Evolutionary conservation across 2,329 filamentous ascomycete genomes (phyloP).

Genomic region (Colletotrichum eremochloae): DNA sequence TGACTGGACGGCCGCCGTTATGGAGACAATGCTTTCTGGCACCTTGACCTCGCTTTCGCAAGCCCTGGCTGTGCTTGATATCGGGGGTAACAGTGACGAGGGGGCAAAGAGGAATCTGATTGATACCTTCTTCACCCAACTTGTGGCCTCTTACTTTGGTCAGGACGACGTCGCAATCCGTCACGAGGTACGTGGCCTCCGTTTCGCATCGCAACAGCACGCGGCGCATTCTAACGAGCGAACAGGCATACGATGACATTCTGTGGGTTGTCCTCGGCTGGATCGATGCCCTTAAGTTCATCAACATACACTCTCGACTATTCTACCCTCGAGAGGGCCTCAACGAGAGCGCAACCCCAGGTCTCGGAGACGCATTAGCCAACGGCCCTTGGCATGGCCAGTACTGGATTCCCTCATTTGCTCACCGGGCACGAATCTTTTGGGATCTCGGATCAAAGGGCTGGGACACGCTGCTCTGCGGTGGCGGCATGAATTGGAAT

Average conservation of each 20-base stretch:
- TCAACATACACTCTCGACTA: conserved; percentile 74
- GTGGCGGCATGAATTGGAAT: conserved; percentile 93
- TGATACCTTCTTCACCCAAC: conserved; percentile 83
- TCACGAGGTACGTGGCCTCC: conserved; percentile 58
- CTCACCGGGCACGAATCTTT: conserved; percentile 86
- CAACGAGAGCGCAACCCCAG: conserved; percentile 44
- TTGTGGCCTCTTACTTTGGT: conserved; percentile 85
- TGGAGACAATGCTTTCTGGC: conserved; percentile 83
- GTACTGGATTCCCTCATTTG: conserved; percentile 81
- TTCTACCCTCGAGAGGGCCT: conserved; percentile 63
- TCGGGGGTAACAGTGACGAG: conserved; percentile 54
- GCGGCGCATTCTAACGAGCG: conserved; percentile 23
- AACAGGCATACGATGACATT: conserved; percentile 90
- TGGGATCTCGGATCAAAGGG: conserved; percentile 84
- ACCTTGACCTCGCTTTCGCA: conserved; percentile 78
- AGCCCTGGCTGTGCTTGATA: conserved; percentile 59
- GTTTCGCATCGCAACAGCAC: background rate
- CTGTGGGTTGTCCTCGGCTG: conserved; percentile 95
- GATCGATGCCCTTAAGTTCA: conserved; percentile 85
- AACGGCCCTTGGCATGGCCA: conserved; percentile 79
- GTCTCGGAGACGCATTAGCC: conserved; percentile 50
- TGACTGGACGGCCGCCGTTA: conserved; percentile 93
- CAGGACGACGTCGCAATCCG: conserved; percentile 83
- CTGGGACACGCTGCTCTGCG: conserved; percentile 86
- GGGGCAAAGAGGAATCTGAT: conserved; percentile 81